Base-by-base conservation (phyloP, 2,329 filamentous ascomycete genomes). In the Trichoderma koningii region DNA sequence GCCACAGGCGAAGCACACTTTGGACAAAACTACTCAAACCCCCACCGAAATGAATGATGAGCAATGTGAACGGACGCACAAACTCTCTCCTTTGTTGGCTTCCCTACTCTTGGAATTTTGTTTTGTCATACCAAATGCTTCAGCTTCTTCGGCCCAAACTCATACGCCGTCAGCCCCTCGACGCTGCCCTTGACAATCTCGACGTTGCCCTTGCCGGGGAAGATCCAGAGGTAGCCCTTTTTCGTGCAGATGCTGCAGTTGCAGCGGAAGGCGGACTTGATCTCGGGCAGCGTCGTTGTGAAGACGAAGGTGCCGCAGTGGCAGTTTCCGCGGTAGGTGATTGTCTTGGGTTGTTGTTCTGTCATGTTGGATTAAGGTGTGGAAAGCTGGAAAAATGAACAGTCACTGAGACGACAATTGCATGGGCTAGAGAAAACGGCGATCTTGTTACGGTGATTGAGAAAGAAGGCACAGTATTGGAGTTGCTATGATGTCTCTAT, bases 191-290 rank as follows among this genome's bases (percentile, higher is more conserved):
- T 82, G 71, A 84, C 74, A 61, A 84, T 71, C n/a, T 70, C 77
- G 63, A 84, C 74, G 48, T 73, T 66, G 42, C 73, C 70, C 0
- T 69, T 67, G 4, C 71, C 70, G 7, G 75, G 71, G 41, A 77
- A 71, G 21, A 75, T 52, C 72, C 75, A 82, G 44, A 82, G 71
- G 50, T 80, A 80, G 17, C 75, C 80, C 71, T 82, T 83, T 69
- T 79, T 83, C 70, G 68, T 70, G 73, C 89, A 89, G 68, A 89
- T 84, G 76, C 86, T 89, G 77, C 89, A 91, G 74, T 88, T 87
- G 76, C 89, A 89, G 71, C 84, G 80, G 5, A 75, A 72, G 6
- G 80, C 81, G 5, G 79, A 74, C 70, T 84, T 85, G 66, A 90
- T 80, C 71, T 89, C 85, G 23, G 86, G 84, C 14, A 87, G 52